A percentile compares a stretch with the other conserved stretches of the same genome.
Evolutionary conservation across 2,329 filamentous ascomycete genomes (phyloP).

Genomic region (Neofusicoccum sp.): DNA sequence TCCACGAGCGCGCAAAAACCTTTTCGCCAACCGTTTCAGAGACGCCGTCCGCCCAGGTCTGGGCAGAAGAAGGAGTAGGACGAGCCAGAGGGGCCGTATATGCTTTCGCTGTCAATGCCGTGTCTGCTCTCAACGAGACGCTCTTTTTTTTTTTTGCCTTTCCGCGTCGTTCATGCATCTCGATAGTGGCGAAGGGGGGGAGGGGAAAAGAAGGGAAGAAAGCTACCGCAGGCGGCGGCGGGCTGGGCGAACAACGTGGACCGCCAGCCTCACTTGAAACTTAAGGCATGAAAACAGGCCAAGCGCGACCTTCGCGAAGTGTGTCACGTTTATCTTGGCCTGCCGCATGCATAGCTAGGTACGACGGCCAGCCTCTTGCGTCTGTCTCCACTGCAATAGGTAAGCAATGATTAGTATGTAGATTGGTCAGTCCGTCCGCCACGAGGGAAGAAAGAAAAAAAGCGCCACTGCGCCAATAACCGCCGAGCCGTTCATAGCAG

Average conservation of each 20-base stretch:
- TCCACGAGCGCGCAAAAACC: not conserved
- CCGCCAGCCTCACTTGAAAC: slow-evolving; percentile 1
- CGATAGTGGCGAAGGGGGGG: not conserved
- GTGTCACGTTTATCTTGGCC: not conserved
- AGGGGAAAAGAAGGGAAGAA: not conserved
- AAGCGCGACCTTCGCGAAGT: not conserved
- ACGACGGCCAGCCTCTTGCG: not conserved
- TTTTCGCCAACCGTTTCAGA: not conserved
- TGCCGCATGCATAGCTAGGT: not conserved
- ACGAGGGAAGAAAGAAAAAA: too few relatives aligned
- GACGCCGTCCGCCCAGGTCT: not conserved
- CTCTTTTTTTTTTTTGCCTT: not conserved
- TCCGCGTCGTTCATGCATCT: slow-evolving; percentile 2
- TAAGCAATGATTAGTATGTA: too few relatives aligned
- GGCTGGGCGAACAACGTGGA: not conserved
- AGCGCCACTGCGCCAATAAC: not conserved
- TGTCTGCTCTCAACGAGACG: not conserved
- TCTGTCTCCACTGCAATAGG: not conserved
- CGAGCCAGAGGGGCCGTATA: not conserved
- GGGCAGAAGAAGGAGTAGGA: not conserved
- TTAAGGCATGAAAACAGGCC: not conserved
- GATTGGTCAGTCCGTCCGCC: too few relatives aligned
- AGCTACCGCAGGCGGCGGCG: not conserved
- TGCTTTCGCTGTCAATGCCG: not conserved
- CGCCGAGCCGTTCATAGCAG: not conserved